phyloP scores from a whole-genome alignment of 2,329 filamentous ascomycete species.

The Endoconidiophora polonica region DNA sequence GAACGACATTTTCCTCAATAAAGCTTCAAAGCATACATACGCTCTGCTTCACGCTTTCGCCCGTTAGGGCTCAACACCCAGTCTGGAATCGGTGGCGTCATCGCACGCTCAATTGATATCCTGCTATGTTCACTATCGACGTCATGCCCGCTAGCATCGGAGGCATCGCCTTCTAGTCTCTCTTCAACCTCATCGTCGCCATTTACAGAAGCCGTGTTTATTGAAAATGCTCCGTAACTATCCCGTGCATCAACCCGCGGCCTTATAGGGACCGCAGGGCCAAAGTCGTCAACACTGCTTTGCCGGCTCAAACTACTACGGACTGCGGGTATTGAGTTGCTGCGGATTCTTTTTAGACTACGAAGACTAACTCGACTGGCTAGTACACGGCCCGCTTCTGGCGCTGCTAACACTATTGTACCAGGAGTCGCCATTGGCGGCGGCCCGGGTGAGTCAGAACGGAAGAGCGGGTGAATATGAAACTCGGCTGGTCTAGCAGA shows the following conservation, averaged over 20 bases:
- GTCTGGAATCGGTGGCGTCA: constrained; percentile 45
- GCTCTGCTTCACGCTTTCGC: constrained; percentile 20
- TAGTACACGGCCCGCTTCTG: constrained; percentile 35
- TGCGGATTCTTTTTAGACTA: constrained; percentile 36
- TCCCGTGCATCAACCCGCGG: background rate
- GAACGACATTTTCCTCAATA: constrained; percentile 1
- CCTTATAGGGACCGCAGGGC: constrained; percentile 5
- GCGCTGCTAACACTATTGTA: constrained; percentile 54
- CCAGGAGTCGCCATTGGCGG: constrained; percentile 50
- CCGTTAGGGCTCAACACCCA: constrained; percentile 41
- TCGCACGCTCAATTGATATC: constrained; percentile 25
- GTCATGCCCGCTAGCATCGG: background rate
- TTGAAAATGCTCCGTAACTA: constrained; percentile 1
- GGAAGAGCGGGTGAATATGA: constrained; percentile 64
- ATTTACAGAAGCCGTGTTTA: constrained; percentile 10
- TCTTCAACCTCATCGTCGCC: constrained; percentile 15
- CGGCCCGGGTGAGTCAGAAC: constrained; percentile 52
- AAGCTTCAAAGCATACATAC: background rate
- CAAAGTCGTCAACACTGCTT: constrained; percentile 33
- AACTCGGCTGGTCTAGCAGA: constrained; percentile 32
- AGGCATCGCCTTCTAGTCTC: constrained; percentile 15
- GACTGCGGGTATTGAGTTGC: constrained; percentile 33
- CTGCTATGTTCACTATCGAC: constrained; percentile 7
- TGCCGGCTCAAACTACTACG: constrained; percentile 32
- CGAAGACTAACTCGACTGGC: constrained; percentile 34